Evolutionary conservation across 2,329 filamentous ascomycete genomes (phyloP), one percentile per base, ranked within the genome.

Genomic region (Bipolaris gigantea): DNA sequence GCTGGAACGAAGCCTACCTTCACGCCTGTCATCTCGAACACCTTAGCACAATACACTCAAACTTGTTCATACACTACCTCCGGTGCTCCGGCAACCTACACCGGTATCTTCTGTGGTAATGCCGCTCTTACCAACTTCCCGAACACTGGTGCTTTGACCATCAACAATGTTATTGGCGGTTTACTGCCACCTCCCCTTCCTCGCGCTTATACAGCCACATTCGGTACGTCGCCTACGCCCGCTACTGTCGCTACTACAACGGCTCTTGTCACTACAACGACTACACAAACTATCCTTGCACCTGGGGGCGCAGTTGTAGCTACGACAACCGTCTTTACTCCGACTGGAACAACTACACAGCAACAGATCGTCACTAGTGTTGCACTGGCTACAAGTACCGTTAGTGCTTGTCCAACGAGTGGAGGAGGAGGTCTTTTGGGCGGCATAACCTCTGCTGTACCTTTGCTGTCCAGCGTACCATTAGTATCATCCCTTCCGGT

Each of bases 11-110:
- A 5, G n/a, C 57, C 59, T 10, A 40, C 50, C 9, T 54, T 57
- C 44, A 60, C 57, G 3, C 59, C 59, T 4, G 34, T 56, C 35
- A 49, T 62, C 16, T 53, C 52, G 32, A 60, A 60, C 21, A 23
- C 33, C 2, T 25, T n/a, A 4, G 48, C 48, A 3, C 27, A 19
- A 8, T 60, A 52, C 34, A 54, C 57, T 3, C 34, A 43, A 5
- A 49, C 48, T 13, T 62, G 59, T 39, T 15, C 11, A 4, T 62
- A 54, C 18, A 18, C 10, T 5, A 46, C 34, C 6, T 15, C 33
- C 13, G 51, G 52, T 27, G n/a, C 15, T 1, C 50, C 51, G 11
- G 30, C 32, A 30, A 53, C 48, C 3, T 50, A 36, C 16, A 51
- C 57, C 30, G 45, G 27, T 3, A 30, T 62, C 13, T 25, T 39